phyloP scores from a whole-genome alignment of 2,329 filamentous ascomycete genomes.

The Aspergillus eucalypticola region DNA sequence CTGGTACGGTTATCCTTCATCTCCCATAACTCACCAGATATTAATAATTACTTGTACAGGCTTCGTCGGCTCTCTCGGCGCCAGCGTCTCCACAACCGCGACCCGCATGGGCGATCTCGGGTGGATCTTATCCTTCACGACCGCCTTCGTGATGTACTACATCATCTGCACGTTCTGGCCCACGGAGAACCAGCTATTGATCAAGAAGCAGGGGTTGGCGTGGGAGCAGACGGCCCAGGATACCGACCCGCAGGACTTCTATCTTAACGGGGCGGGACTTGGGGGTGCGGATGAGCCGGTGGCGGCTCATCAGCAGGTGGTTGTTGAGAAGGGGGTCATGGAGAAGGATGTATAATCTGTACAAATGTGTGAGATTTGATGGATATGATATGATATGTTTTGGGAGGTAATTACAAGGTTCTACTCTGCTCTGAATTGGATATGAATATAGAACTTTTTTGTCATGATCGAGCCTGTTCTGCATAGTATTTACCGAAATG shows the following conservation, averaged over 20 bases:
- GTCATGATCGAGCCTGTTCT: too few relatives aligned
- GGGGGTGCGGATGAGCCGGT: neutral
- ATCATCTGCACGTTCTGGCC: conserved; percentile 3
- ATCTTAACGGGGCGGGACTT: neutral
- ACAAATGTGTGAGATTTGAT: too few relatives aligned
- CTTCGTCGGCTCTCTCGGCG: conserved; percentile 5
- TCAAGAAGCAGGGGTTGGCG: neutral
- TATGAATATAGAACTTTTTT: too few relatives aligned
- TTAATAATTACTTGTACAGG: neutral
- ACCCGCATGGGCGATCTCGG: conserved; percentile 6
- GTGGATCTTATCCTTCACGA: conserved; percentile 3
- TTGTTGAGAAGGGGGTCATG: neutral
- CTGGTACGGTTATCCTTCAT: neutral
- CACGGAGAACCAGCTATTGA: neutral
- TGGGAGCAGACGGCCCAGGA: conserved; percentile 1
- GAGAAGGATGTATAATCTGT: neutral
- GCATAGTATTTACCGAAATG: too few relatives aligned
- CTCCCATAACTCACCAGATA: neutral
- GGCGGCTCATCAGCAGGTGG: neutral
- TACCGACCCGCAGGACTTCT: neutral
- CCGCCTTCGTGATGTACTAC: neutral
- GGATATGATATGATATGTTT: too few relatives aligned
- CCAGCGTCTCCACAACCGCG: neutral
- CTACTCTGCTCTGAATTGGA: too few relatives aligned
- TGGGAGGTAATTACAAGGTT: too few relatives aligned